phyloP scores from a whole-genome alignment of 164 flowering plant species.

The Chimonanthus salicifolius region DNA sequence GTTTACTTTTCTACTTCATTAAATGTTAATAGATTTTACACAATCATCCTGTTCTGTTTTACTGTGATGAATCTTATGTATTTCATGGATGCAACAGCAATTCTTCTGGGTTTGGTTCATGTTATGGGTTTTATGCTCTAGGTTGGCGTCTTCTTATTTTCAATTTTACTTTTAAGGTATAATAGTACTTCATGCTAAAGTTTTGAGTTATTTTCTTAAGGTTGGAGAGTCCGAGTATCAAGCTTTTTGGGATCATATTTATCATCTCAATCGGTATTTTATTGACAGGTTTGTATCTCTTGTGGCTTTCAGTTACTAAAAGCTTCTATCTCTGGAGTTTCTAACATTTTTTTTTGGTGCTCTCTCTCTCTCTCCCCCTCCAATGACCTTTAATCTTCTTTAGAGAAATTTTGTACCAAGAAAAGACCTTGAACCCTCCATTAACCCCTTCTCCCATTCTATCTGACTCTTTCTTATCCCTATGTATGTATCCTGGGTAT shows the following conservation, averaged over 20 bases:
- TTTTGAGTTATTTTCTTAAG: slow-evolving; percentile 30
- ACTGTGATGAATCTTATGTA: not conserved
- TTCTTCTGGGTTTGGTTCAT: not conserved
- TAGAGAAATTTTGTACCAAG: no score
- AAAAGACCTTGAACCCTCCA: no score
- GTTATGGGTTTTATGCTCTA: not conserved
- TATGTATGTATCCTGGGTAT: no score
- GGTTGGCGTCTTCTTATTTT: not conserved
- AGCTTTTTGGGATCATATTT: slow-evolving; percentile 78
- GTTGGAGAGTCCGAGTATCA: slow-evolving; percentile 91
- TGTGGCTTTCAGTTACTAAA: no score
- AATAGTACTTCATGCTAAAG: not conserved
- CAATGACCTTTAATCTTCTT: no score
- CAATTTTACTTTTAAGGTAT: not conserved
- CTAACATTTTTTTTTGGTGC: no score
- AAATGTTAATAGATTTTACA: not conserved
- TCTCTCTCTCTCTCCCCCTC: no score
- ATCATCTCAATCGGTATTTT: slow-evolving; percentile 77
- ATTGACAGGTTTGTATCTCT: slow-evolving; percentile 54
- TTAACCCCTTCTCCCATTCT: no score
- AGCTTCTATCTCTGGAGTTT: not conserved
- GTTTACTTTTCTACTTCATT: no score
- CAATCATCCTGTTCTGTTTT: not conserved
- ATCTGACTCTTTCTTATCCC: no score
- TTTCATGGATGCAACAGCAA: not conserved